A percentile compares a stretch with the other conserved stretches of the same genome.
phyloP scores from a whole-genome alignment of 192 early-diverging fungal species.

The Linnemannia elongata region DNA sequence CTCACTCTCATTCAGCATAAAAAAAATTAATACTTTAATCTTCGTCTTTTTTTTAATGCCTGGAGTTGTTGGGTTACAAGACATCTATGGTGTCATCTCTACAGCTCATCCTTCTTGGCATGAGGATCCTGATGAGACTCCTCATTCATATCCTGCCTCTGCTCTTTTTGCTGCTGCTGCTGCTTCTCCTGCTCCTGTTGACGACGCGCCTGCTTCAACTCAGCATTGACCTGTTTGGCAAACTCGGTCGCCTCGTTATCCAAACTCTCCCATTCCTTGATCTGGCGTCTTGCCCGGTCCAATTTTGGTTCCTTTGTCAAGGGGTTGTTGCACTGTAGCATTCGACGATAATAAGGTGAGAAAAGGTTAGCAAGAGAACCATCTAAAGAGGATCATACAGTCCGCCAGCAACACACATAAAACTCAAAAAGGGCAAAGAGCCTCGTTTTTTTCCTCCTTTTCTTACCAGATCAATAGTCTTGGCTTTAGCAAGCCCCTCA shows the following conservation, averaged over 20 bases:
- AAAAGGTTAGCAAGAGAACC: too few species aligned
- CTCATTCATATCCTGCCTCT: background rate
- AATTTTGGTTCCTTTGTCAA: conserved; percentile 99
- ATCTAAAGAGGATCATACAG: too few species aligned
- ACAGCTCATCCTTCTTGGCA: conserved; percentile 38
- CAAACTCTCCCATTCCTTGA: conserved; percentile 95
- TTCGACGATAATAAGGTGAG: background rate
- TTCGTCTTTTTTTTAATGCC: background rate
- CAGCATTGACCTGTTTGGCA: conserved; percentile 51
- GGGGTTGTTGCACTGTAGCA: conserved; percentile 93
- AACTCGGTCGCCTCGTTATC: conserved; percentile 77
- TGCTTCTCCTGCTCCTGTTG: conserved; percentile 13
- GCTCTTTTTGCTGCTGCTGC: background rate
- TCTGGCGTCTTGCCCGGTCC: conserved; percentile 88
- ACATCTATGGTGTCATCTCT: background rate
- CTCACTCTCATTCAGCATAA: background rate
- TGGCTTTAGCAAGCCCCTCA: conserved; percentile 83
- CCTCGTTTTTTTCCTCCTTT: background rate
- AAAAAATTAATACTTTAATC: background rate
- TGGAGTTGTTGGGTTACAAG: background rate
- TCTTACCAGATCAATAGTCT: conserved; percentile 95
- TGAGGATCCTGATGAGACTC: background rate
- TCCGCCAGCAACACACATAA: background rate
- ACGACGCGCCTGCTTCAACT: conserved; percentile 20
- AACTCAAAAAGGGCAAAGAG: too few species aligned